These are phyloP conservation scores for Globisporangium nodosum DNA, from an alignment of 352 stramenopile genomes.

Conservation along the genomic window DNA sequence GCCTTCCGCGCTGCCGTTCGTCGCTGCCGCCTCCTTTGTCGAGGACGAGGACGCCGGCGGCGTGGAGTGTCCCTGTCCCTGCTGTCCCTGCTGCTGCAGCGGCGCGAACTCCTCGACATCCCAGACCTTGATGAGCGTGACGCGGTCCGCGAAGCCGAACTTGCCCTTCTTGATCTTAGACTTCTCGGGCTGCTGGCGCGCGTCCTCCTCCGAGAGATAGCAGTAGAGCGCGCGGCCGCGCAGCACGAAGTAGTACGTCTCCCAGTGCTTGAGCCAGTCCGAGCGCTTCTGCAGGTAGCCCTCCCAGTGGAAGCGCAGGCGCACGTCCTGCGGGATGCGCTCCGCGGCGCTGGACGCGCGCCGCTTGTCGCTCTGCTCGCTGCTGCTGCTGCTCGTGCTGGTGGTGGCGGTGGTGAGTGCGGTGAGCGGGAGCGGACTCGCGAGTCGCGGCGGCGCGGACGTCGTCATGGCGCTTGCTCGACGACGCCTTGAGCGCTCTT, in stretches of 20 bases:
- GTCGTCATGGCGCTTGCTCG: slow-evolving; percentile 2
- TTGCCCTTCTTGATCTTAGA: slow-evolving; percentile 89
- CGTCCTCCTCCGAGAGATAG: slow-evolving; percentile 81
- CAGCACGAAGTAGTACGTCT: slow-evolving; percentile 86
- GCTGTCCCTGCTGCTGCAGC: slow-evolving; percentile 3
- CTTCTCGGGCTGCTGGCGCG: slow-evolving; percentile 65
- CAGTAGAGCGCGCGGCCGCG: slow-evolving; percentile 67
- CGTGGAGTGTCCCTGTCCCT: not conserved
- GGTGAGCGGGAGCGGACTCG: slow-evolving; percentile 12
- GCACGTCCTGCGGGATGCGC: slow-evolving; percentile 29
- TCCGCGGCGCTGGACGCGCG: slow-evolving; percentile 4
- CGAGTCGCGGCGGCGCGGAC: slow-evolving; percentile 5
- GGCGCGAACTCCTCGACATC: slow-evolving; percentile 50
- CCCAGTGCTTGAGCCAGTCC: slow-evolving; percentile 89
- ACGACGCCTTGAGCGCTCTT: too few species aligned
- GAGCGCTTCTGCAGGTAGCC: slow-evolving; percentile 86
- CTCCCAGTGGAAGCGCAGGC: slow-evolving; percentile 69
- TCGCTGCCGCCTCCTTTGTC: not conserved
- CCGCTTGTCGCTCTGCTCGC: slow-evolving; percentile 1
- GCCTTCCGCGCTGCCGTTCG: not conserved
- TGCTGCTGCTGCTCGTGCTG: not conserved
- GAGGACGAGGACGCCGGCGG: not conserved
- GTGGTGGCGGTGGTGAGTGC: not conserved
- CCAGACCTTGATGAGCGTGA: slow-evolving; percentile 68
- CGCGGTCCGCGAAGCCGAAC: slow-evolving; percentile 77